These are phyloP conservation scores for Zygoascus biomembranicola DNA, from an alignment of 805 yeast genomes.

Conservation along the genomic window DNA sequence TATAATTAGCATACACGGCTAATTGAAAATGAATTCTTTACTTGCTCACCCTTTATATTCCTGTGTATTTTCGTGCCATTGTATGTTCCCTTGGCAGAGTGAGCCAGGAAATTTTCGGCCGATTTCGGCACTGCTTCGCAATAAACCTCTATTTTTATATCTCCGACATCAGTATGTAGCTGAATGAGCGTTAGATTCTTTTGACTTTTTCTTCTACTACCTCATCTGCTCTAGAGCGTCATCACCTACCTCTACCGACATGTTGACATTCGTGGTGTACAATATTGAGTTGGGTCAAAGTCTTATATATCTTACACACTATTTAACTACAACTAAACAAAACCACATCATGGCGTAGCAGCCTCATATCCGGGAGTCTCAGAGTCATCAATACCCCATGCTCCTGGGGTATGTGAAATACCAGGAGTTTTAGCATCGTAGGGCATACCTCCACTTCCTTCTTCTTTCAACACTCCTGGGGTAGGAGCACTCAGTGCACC, in stretches of 20 bases:
- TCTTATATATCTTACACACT: not conserved
- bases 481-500: constrained; percentile 35
- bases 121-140: constrained; percentile 34
- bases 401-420: constrained; percentile 27
- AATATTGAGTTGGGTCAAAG: no score
- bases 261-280: not conserved
- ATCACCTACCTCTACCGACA: constrained; percentile 8
- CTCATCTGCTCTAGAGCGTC: not conserved
- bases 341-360: constrained; percentile 13
- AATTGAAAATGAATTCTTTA: constrained; percentile 9
- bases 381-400: constrained; percentile 27
- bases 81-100: constrained; percentile 38
- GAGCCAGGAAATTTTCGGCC: constrained; percentile 38
- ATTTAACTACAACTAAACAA: not conserved
- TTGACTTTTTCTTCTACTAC: not conserved
- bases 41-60: constrained; percentile 34
- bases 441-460: constrained; percentile 23
- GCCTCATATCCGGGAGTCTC: constrained; percentile 26
- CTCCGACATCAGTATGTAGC: constrained; percentile 10
- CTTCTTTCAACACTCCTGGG: constrained; percentile 27
- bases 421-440: constrained; percentile 33
- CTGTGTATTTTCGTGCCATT: constrained; percentile 26
- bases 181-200: not conserved
- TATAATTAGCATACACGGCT: constrained; percentile 1
- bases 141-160: constrained; percentile 31